A percentile compares a stretch with the other conserved stretches of the same genome.
Conservation (phyloP, 495 filamentous ascomycete species). For the Annulohypoxylon nitens region DNA sequence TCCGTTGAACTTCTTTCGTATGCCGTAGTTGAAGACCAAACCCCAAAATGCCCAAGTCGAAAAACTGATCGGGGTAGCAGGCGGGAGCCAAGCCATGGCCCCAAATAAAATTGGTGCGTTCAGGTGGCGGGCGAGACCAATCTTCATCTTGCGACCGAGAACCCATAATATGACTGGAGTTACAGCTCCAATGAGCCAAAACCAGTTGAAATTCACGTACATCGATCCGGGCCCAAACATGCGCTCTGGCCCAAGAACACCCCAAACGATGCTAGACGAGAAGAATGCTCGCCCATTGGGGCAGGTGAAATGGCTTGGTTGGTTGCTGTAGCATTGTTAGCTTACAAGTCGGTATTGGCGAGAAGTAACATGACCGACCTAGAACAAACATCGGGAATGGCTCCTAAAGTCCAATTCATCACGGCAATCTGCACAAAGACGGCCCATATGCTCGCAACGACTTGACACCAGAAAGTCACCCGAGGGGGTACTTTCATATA, state of each 20-base stretch:
- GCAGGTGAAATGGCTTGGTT: constrained; percentile 70
- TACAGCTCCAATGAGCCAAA: constrained; percentile 68
- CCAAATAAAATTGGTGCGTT: constrained; percentile 73
- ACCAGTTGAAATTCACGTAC: constrained; percentile 70
- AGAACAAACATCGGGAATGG: constrained; percentile 67
- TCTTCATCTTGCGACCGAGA: constrained; percentile 62
- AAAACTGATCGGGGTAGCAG: constrained; percentile 71
- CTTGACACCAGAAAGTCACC: constrained; percentile 70
- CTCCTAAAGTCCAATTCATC: constrained; percentile 71
- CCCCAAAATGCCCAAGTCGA: constrained; percentile 70
- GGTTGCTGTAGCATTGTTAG: constrained; percentile 30
- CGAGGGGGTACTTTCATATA: constrained; percentile 77
- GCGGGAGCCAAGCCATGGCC: constrained; percentile 68
- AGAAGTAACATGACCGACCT: constrained; percentile 37
- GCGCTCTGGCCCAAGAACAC: constrained; percentile 67
- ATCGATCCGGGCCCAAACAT: constrained; percentile 70
- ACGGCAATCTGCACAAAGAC: constrained; percentile 70
- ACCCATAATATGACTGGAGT: constrained; percentile 65
- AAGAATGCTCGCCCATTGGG: constrained; percentile 74
- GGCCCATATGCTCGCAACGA: constrained; percentile 67
- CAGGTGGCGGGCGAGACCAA: constrained; percentile 61
- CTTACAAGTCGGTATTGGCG: background rate
- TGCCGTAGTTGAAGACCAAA: constrained; percentile 67
- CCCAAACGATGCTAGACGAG: constrained; percentile 67
- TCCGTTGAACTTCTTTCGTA: constrained; percentile 62